Evolutionary conservation across 352 stramenopile species (phyloP), one percentile per base, ranked within the genome.

Genomic region (Globisporangium uncinulatum): DNA sequence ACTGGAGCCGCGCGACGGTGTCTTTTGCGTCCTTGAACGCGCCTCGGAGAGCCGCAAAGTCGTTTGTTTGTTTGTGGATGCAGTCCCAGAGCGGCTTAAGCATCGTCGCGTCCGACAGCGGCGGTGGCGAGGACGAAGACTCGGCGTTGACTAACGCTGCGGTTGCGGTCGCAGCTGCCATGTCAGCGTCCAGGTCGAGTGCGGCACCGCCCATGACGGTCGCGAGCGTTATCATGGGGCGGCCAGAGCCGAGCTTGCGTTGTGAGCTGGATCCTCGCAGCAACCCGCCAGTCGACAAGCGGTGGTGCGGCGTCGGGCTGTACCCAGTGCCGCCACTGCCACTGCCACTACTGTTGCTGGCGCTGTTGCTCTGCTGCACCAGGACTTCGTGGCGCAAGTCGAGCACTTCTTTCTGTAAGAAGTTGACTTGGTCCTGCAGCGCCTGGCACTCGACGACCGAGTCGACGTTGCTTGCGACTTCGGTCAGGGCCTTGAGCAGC

Each of bases 391-490:
- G 78, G 2, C 78, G 79, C n/a, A 94, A 52, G 45, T 91, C 74
- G 45, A 89, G 66, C 41, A 92, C 65, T 45, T 94, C 81, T 37
- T 92, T 92, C 64, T 94, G 81, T 13, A 94, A 57, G 14, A 73
- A 86, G 24, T 66, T 71, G 10, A 94, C 79, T 47, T 94, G 82
- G 32, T 92, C 80, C 15, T 87, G 66, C 36, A 92, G 59, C 8
- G 76, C 58, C 45, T 94, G 84, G 64, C 82, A 91, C 59, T 91
- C 82, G 17, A 94, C 78, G 19, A 91, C 81, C 3, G 80, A 67
- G 54, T 94, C 84, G 31, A 86, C 82, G 51, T 84, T 94, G 60
- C 80, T 84, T 15, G 83, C 80, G n/a, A 94, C 81, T 34, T 92
- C 82, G 0, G 82, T 76, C 48, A 94, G 56, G 6, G 80, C 80